Percentiles rank a stretch among this genome's conserved stretches.
phyloP scores from a whole-genome alignment of 2,329 filamentous ascomycete species.

The Calonectria pseudoturangicola region DNA sequence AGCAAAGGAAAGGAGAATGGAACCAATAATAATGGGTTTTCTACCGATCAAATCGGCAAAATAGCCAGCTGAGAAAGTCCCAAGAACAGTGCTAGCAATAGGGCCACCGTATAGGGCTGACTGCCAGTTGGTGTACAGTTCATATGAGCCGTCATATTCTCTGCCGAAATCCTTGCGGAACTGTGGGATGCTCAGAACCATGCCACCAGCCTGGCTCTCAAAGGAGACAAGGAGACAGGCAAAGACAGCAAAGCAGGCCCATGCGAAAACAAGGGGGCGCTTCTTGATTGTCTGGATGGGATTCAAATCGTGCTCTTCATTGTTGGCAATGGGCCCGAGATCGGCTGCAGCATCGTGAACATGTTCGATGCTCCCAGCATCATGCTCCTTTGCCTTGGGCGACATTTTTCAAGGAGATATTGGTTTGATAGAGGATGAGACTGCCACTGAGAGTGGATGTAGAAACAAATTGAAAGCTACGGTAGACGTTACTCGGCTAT shows the following conservation, averaged over 20 bases:
- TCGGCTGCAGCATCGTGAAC: slow-evolving; percentile 37
- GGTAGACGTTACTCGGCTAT: slow-evolving; percentile 24
- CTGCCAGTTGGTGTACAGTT: slow-evolving; percentile 37
- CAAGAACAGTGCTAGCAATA: slow-evolving; percentile 35
- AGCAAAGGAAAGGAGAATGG: slow-evolving; percentile 41
- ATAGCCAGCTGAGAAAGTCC: slow-evolving; percentile 32
- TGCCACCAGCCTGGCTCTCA: slow-evolving; percentile 38
- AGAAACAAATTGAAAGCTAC: not conserved
- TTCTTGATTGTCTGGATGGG: slow-evolving; percentile 37
- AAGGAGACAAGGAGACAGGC: slow-evolving; percentile 42
- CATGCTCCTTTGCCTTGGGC: slow-evolving; percentile 37
- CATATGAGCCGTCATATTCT: slow-evolving; percentile 35
- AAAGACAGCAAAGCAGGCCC: slow-evolving; percentile 39
- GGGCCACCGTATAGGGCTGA: slow-evolving; percentile 38
- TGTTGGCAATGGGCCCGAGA: slow-evolving; percentile 36
- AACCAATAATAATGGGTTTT: slow-evolving; percentile 28
- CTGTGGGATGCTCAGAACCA: slow-evolving; percentile 37
- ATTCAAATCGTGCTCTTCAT: slow-evolving; percentile 39
- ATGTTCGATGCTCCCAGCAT: slow-evolving; percentile 33
- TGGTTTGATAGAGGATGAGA: not conserved
- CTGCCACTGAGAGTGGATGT: not conserved
- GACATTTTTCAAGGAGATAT: slow-evolving; percentile 13
- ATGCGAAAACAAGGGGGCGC: slow-evolving; percentile 34
- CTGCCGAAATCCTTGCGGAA: slow-evolving; percentile 49
- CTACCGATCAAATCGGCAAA: slow-evolving; percentile 36